Conservation (phyloP, 164 flowering plant species). For the Pachysandra terminalis region DNA sequence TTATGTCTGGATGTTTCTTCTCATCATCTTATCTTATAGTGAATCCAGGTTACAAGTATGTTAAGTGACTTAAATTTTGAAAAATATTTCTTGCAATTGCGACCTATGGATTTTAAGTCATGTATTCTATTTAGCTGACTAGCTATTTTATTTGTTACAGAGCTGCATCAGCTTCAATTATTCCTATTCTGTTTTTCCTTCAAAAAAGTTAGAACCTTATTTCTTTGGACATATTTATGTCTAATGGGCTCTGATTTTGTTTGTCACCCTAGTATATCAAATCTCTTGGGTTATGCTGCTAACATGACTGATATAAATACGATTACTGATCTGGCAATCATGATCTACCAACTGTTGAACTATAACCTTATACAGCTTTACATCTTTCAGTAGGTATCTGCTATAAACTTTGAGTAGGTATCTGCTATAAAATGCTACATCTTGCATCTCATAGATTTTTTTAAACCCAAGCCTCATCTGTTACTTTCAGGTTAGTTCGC, state of each 20-base stretch:
- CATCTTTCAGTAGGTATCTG: too few species aligned
- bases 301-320: neutral
- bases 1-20: neutral
- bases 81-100: too few species aligned
- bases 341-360: neutral
- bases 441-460: neutral
- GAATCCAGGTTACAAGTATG: neutral
- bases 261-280: neutral
- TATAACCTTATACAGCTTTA: neutral
- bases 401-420: neutral
- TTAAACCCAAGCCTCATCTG: constrained; percentile 1
- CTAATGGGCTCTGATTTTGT: neutral
- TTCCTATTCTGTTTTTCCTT: too few species aligned
- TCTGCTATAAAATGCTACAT: neutral
- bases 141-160: too few species aligned
- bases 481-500: constrained; percentile 73
- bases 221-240: neutral
- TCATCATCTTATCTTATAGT: neutral
- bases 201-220: too few species aligned
- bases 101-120: neutral
- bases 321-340: neutral
- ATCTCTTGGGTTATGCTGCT: neutral
- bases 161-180: too few species aligned
- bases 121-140: neutral
- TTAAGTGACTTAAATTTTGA: too few species aligned